These are phyloP conservation scores for Fusarium duplospermum DNA, from an alignment of 2,329 filamentous ascomycete genomes.

Conservation along the genomic window DNA sequence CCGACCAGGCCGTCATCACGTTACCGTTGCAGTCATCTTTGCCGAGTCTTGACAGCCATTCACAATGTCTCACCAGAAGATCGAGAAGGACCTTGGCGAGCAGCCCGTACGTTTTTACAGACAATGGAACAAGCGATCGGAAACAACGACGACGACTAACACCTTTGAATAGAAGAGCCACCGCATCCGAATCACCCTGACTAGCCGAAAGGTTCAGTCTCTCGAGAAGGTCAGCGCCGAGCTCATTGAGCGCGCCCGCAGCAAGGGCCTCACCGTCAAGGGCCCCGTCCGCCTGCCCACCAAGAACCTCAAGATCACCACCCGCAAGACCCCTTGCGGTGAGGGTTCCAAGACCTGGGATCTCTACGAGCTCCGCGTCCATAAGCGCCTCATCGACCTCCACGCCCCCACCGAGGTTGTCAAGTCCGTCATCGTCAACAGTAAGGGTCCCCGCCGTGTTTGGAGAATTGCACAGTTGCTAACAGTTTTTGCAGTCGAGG, in stretches of 20 bases:
- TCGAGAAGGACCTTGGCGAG: slow-evolving; percentile 93
- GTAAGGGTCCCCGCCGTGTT: slow-evolving; percentile 14
- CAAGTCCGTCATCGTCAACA: slow-evolving; percentile 97
- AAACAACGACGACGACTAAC: slow-evolving; percentile 22
- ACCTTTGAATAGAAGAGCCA: slow-evolving; percentile 78
- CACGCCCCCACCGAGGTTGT: slow-evolving; percentile 98
- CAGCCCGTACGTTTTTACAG: slow-evolving; percentile 72
- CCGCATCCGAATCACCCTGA: slow-evolving; percentile 98
- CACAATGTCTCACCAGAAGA: slow-evolving; percentile 95
- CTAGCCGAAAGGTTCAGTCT: slow-evolving; percentile 91
- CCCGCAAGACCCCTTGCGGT: slow-evolving; percentile 99
- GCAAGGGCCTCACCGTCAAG: slow-evolving; percentile 98
- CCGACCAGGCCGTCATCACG: slow-evolving; percentile 74
- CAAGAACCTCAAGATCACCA: slow-evolving; percentile 96
- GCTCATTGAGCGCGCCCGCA: slow-evolving; percentile 98
- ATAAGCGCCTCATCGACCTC: slow-evolving; percentile 98
- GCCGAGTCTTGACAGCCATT: slow-evolving; percentile 80
- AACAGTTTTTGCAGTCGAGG: slow-evolving; percentile 67
- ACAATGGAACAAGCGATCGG: neutral
- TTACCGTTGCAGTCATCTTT: slow-evolving; percentile 74
- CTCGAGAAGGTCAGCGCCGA: slow-evolving; percentile 99
- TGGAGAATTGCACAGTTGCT: slow-evolving; percentile 4
- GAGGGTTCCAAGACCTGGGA: slow-evolving; percentile 99
- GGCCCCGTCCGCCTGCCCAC: slow-evolving; percentile 97
- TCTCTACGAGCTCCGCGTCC: slow-evolving; percentile 98